Evolutionary conservation across 192 early-diverging fungal genomes (phyloP), one percentile per base, ranked within the genome.

Genomic region (Mortierella hygrophila): DNA sequence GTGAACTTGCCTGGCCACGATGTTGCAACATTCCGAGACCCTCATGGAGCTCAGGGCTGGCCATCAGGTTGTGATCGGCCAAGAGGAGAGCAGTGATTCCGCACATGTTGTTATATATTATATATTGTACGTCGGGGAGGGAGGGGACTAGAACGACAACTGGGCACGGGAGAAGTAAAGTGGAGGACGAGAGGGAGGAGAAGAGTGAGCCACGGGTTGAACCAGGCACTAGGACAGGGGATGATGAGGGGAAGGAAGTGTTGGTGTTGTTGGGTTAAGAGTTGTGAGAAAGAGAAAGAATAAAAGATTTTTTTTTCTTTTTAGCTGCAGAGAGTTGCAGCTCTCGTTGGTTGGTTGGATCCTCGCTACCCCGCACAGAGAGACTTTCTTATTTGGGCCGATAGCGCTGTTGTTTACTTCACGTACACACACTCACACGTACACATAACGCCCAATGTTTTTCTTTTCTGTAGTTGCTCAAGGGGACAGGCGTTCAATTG

Each of bases 21-120:
- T 99, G 99, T 88, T 99, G 99, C 65, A 99, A 87, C 40, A 99
- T 92, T 21, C 97, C 97, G 55, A 99, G 92, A 65, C 95, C 96
- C 88, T 99, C 99, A 84, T 97, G 96, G 46, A 99, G 88, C 90
- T 99, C 99, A 47, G 94, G 88, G 81, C 93, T 96, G 46, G 96
- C 96, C 52, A 90, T 90, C 75, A 90, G 88, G 76, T 89, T 91
- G 49, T 93, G 88, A 88, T 99, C 96, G 20, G 96, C 95, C 57
- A 98, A 89, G 79, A 98, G 88, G 68, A 97, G 82, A 70, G 94
- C 97, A 79, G 92, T 91, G 77, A 99, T 97, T 76, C 97, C 97
- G 80, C 97, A 98, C 97, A 98, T 63, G 57, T 71, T 63, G n/a
- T 18, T 40, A 40, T 40, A 40, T 40, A 42, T 47, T 44, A 38